Percentiles rank a stretch among this genome's conserved stretches.
phyloP scores from a whole-genome alignment of 805 yeast species.

The Metschnikowia vanudenii region DNA sequence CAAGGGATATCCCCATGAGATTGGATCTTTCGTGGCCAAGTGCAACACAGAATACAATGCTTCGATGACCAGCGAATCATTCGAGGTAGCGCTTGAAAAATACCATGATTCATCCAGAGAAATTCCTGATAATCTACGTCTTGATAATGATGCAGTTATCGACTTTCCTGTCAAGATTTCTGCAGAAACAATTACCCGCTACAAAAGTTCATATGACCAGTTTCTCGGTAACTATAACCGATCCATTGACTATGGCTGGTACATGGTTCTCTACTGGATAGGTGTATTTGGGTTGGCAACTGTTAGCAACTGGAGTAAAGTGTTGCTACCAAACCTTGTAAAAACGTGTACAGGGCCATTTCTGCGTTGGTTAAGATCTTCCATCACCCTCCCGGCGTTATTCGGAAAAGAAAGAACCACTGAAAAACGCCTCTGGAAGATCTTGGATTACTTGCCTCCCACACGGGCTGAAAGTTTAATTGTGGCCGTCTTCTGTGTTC shows the following conservation, averaged over 20 bases:
- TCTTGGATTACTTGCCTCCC: constrained; percentile 30
- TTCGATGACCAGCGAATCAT: constrained; percentile 22
- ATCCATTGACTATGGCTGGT: constrained; percentile 37
- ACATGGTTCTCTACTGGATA: constrained; percentile 33
- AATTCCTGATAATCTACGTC: neutral
- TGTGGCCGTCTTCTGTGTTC: constrained; percentile 7
- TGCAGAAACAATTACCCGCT: constrained; percentile 19
- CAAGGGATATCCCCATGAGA: constrained; percentile 24
- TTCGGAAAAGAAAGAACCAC: constrained; percentile 27
- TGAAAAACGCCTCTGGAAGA: constrained; percentile 21
- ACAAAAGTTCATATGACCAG: constrained; percentile 32
- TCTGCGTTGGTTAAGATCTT: constrained; percentile 33
- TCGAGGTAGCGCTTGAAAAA: constrained; percentile 21
- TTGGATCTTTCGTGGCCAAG: constrained; percentile 24
- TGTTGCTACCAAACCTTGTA: constrained; percentile 23
- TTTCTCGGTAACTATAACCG: constrained; percentile 42
- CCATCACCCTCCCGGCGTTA: constrained; percentile 42
- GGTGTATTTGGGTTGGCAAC: constrained; percentile 26
- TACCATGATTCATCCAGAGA: constrained; percentile 10
- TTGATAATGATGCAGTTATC: constrained; percentile 3
- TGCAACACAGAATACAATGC: constrained; percentile 25
- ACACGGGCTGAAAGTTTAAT: constrained; percentile 17
- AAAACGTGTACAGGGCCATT: constrained; percentile 26
- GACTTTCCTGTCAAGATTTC: constrained; percentile 29
- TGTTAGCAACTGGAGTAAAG: constrained; percentile 34